Evolutionary conservation across 2,329 filamentous ascomycete genomes (phyloP).

Genomic region (Mariannaea elegans): DNA sequence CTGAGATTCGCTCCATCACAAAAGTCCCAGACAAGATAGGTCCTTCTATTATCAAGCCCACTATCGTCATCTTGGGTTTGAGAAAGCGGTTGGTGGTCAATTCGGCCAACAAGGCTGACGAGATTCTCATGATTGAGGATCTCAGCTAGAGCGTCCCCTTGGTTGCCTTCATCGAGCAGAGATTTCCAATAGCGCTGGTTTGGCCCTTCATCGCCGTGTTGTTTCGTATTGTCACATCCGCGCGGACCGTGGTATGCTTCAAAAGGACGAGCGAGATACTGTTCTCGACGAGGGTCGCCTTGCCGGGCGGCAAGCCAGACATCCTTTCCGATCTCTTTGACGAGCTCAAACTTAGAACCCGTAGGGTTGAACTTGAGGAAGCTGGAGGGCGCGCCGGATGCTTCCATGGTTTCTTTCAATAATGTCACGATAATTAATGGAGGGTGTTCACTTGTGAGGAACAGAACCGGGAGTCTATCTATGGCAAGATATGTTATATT

Average conservation of each 20-base stretch:
- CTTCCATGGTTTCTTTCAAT: background rate
- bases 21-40: conserved; percentile 59
- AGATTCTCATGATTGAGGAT: conserved; percentile 62
- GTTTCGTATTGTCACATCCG: background rate
- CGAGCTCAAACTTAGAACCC: conserved; percentile 38
- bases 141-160: conserved; percentile 42
- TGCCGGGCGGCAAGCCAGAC: conserved; percentile 45
- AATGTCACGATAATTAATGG: background rate
- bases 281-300: conserved; percentile 41
- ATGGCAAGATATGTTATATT: background rate
- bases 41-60: conserved; percentile 31
- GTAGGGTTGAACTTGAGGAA: conserved; percentile 1
- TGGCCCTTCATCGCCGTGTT: background rate
- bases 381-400: background rate
- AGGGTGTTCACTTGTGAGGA: background rate
- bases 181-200: background rate
- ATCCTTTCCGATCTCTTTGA: conserved; percentile 40
- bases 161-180: conserved; percentile 41
- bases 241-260: background rate
- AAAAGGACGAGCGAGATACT: conserved; percentile 45
- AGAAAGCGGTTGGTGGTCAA: conserved; percentile 37
- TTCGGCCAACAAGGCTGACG: conserved; percentile 53
- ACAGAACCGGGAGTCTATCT: background rate
- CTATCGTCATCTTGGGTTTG: conserved; percentile 18
- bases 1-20: conserved; percentile 61